phyloP scores from a whole-genome alignment of 2,329 filamentous ascomycete species.

The Trichophaea hybrida region DNA sequence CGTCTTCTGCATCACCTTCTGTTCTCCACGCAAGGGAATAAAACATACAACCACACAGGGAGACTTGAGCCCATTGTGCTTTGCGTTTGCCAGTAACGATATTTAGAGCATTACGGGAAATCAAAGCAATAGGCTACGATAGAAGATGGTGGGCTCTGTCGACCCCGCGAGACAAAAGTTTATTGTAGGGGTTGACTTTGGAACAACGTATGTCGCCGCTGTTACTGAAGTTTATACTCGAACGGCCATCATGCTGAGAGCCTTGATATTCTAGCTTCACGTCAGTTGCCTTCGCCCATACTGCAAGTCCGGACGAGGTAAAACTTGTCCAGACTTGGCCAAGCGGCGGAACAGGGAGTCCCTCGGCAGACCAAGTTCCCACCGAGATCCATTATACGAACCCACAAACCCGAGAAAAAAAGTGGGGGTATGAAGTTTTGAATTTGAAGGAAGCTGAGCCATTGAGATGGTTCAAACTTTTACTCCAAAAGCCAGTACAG shows the following conservation, averaged over 20 bases:
- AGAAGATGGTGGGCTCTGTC: no score
- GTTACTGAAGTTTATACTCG: neutral
- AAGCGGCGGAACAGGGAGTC: neutral
- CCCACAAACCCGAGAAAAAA: neutral
- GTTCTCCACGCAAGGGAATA: neutral
- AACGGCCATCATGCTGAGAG: no score
- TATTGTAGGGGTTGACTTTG: neutral
- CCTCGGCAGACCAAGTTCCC: conserved; percentile 2
- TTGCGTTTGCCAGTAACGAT: neutral
- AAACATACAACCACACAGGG: neutral
- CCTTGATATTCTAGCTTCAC: neutral
- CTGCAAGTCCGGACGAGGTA: neutral
- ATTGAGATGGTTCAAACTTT: conserved; percentile 6
- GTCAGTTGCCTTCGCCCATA: neutral
- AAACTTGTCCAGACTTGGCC: conserved; percentile 1
- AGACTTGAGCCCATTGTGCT: no score
- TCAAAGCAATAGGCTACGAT: neutral
- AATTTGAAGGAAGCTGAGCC: neutral
- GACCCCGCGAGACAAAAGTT: neutral
- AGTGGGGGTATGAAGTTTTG: neutral
- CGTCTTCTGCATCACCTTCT: no score
- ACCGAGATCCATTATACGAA: neutral
- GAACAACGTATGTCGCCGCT: neutral
- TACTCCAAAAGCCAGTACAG: neutral
- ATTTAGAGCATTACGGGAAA: neutral